Evolutionary conservation across 352 stramenopile genomes (phyloP), one percentile per base, ranked within the genome.

Genomic region (Pythium pectinolyticum): DNA sequence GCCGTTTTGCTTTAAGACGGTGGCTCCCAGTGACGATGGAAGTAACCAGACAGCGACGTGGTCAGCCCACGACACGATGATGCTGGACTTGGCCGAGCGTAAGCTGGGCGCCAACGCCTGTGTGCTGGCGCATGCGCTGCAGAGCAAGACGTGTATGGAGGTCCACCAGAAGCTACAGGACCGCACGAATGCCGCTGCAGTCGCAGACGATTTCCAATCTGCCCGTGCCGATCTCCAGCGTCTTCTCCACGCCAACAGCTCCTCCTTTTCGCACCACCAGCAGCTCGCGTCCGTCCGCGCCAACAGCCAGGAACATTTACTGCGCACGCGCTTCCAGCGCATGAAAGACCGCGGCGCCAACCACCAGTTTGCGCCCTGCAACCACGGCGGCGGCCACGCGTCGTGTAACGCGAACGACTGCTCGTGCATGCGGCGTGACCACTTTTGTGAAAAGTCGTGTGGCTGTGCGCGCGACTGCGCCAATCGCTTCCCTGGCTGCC

Each of bases 301-400:
- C 37, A 92, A 90, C 69, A 86, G 61, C 54, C 70, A 77, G 22
- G 82, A 92, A 30, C 84, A 94, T 54, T 56, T 94, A 32, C 69
- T 73, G 12, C 80, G 82, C 20, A 94, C 84, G 37, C 82, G 84
- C 3, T 67, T 75, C 41, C 84, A 94, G 67, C 84, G 84, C 31
- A 90, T 94, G 81, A 90, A 89, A 60, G 84, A 94, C 67, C 75
- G 79, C 19, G 82, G 82, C 40, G 75, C 82, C 9, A 92, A 91
- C 64, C 82, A 90, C 59, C 80, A 89, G 57, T 94, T 77, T 61
- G 54, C 80, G 35, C 82, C 84, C 12, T 94, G 84, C 61, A 72
- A 86, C 34, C 84, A 93, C 66, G 61, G 67, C 4, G 72, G 76
- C 7, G 40, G 47, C 47, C 35, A 43, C 37, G 56, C 46, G 0